Evolutionary conservation across 495 filamentous ascomycete species (phyloP).

Genomic region (Hypoxylon cercidicola): DNA sequence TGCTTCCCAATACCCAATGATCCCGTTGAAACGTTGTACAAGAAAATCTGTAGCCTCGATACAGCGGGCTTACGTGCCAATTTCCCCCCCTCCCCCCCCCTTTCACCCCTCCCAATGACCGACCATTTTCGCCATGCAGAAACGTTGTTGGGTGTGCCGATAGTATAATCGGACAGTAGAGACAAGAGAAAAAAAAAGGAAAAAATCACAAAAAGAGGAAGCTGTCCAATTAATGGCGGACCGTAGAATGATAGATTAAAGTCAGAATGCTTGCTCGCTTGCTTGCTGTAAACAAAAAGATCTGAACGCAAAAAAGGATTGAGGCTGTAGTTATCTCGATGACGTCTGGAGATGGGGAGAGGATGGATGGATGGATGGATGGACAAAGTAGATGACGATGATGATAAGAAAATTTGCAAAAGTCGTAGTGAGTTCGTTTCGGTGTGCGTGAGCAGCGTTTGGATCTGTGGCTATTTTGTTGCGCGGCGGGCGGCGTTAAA

Average conservation of each 20-base stretch:
- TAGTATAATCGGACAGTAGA: slow-evolving; percentile 30
- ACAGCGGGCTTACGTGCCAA: slow-evolving; percentile 37
- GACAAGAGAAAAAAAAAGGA: slow-evolving; percentile 40
- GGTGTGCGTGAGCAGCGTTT: slow-evolving; percentile 45
- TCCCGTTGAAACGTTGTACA: slow-evolving; percentile 46
- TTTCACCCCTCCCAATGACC: slow-evolving; percentile 39
- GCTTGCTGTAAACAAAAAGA: slow-evolving; percentile 38
- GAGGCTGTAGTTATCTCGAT: slow-evolving; percentile 23
- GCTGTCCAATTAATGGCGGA: slow-evolving; percentile 26
- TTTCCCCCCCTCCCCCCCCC: slow-evolving; percentile 16
- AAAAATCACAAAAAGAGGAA: slow-evolving; percentile 20
- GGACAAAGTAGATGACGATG: slow-evolving; percentile 43
- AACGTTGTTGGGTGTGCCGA: slow-evolving; percentile 34
- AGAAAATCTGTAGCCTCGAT: slow-evolving; percentile 40
- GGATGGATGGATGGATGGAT: slow-evolving; percentile 8
- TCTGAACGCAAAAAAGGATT: slow-evolving; percentile 47
- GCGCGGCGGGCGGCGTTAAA: slow-evolving; percentile 32
- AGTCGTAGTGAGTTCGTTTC: slow-evolving; percentile 37
- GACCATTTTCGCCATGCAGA: slow-evolving; percentile 47
- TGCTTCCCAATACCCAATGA: slow-evolving; percentile 38
- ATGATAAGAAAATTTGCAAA: slow-evolving; percentile 18
- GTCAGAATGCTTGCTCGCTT: slow-evolving; percentile 57
- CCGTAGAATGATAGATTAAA: slow-evolving; percentile 41
- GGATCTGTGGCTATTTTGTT: slow-evolving; percentile 30
- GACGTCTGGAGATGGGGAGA: not conserved